Conservation (phyloP, 176 grass and related monocot species). For the Hsuehochloa calcarea region DNA sequence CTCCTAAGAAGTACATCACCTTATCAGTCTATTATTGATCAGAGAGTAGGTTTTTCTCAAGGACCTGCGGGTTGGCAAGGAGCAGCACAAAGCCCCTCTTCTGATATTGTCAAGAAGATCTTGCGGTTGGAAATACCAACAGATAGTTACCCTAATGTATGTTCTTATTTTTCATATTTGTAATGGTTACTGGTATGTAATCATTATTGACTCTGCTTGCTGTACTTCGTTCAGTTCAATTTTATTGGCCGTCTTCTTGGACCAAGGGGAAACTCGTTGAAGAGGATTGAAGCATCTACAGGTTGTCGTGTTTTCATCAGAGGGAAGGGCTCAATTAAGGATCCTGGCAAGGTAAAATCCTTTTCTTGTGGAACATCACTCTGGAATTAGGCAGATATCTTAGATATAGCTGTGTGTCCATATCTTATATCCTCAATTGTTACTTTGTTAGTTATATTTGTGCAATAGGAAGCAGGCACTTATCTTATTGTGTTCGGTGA, state of each 20-base stretch:
- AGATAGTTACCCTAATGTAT: slow-evolving; percentile 76
- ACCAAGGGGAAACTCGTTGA: slow-evolving; percentile 92
- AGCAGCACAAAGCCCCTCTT: slow-evolving; percentile 62
- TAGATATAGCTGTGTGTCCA: neutral
- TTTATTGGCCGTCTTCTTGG: slow-evolving; percentile 98
- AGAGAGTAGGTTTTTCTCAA: slow-evolving; percentile 73
- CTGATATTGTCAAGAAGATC: slow-evolving; percentile 90
- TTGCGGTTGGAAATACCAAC: slow-evolving; percentile 85
- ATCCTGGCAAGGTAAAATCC: slow-evolving; percentile 71
- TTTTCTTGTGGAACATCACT: slow-evolving; percentile 2
- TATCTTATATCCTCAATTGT: neutral
- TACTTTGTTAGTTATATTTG: neutral
- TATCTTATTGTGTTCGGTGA: neutral
- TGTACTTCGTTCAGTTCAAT: slow-evolving; percentile 68
- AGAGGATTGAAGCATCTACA: slow-evolving; percentile 91
- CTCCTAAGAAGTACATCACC: neutral
- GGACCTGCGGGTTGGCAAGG: slow-evolving; percentile 75
- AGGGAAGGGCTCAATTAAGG: slow-evolving; percentile 98
- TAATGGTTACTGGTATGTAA: slow-evolving; percentile 28
- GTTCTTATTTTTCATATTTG: slow-evolving; percentile 10
- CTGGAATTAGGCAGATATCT: slow-evolving; percentile 14
- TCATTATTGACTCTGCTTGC: slow-evolving; percentile 32
- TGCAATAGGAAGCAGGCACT: neutral
- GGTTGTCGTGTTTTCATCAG: slow-evolving; percentile 98
- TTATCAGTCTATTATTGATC: slow-evolving; percentile 32